These are phyloP conservation scores for Emergomyces orientalis DNA, from an alignment of 2,329 filamentous ascomycete genomes.

Conservation along the genomic window DNA sequence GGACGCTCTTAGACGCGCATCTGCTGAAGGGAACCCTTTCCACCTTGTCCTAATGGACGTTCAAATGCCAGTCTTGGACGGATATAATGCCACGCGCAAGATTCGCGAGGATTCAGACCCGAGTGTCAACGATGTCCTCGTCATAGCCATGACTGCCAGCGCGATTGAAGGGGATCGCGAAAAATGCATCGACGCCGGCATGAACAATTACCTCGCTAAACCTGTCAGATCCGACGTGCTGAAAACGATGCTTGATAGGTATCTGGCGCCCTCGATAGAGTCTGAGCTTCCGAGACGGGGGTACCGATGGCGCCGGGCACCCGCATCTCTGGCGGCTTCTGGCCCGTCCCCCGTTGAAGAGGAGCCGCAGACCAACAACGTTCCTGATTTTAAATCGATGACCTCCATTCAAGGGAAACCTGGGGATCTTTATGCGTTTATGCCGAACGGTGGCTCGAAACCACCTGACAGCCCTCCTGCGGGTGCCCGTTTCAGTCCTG, in stretches of 20 bases:
- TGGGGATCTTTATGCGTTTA: neutral
- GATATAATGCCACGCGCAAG: constrained; percentile 80
- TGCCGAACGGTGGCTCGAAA: constrained; percentile 2
- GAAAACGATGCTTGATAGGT: constrained; percentile 69
- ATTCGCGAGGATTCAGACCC: constrained; percentile 69
- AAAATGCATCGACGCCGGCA: constrained; percentile 88
- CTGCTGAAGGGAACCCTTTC: constrained; percentile 64
- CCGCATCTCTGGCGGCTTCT: neutral
- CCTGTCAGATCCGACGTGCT: constrained; percentile 83
- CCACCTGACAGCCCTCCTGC: neutral
- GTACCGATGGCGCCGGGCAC: neutral
- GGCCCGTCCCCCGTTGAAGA: neutral
- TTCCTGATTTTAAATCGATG: neutral
- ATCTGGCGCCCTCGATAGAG: constrained; percentile 44
- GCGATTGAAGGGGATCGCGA: constrained; percentile 91
- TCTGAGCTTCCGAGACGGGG: constrained; percentile 10
- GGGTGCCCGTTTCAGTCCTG: neutral
- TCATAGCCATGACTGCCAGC: constrained; percentile 94
- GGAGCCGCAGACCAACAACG: neutral
- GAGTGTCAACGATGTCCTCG: constrained; percentile 69
- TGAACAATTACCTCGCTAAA: constrained; percentile 97
- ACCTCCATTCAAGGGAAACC: neutral
- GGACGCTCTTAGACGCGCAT: constrained; percentile 67
- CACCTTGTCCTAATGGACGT: constrained; percentile 93
- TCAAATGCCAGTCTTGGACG: constrained; percentile 89